Conservation (phyloP, 768 basidiomycete species). For the Cystobasidium onofrii region DNA sequence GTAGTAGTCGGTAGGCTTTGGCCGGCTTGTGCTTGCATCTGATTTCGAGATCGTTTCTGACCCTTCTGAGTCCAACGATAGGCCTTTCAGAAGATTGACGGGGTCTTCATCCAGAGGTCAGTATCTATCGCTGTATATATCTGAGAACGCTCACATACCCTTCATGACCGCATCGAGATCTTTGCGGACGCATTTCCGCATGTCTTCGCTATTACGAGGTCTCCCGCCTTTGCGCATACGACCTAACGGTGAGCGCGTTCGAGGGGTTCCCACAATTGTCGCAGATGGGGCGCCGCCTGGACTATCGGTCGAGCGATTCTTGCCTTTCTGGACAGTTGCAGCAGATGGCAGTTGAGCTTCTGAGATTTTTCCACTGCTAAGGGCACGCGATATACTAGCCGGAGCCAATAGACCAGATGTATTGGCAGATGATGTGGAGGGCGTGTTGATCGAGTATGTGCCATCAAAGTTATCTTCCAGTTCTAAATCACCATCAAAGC, state of each 20-base stretch:
- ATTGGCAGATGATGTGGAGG: neutral
- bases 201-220: constrained; percentile 15
- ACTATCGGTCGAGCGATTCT: constrained; percentile 12
- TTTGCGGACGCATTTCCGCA: constrained; percentile 7
- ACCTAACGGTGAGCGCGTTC: constrained; percentile 13
- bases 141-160: no score
- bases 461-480: constrained; percentile 29
- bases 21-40: neutral
- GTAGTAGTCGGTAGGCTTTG: constrained; percentile 26
- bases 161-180: constrained; percentile 25
- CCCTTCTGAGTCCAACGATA: neutral
- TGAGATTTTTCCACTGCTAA: constrained; percentile 3
- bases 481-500: constrained; percentile 14
- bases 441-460: constrained; percentile 16
- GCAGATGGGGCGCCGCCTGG: neutral
- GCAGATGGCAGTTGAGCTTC: constrained; percentile 1
- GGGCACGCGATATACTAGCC: constrained; percentile 19
- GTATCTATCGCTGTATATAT: neutral
- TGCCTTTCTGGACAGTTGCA: constrained; percentile 7
- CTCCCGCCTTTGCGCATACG: neutral
- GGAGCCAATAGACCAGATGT: constrained; percentile 12
- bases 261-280: constrained; percentile 20
- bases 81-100: constrained; percentile 17
- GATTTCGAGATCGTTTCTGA: neutral
- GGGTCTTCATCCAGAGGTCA: neutral